Evolutionary conservation across 208 protist genomes (phyloP).

Genomic region (Trichomonas vaginalis): DNA sequence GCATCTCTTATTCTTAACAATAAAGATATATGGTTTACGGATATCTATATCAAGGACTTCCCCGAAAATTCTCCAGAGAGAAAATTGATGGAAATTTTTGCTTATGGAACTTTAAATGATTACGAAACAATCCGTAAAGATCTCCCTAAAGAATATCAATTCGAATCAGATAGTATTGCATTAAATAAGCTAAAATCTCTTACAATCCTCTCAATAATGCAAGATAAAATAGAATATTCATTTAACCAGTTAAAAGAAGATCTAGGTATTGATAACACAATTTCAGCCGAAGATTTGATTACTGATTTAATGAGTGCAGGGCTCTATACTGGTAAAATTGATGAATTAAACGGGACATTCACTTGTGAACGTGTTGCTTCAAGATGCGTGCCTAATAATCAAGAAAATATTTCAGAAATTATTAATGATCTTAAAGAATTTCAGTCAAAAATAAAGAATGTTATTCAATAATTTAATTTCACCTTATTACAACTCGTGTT

Average conservation of each 20-base stretch:
- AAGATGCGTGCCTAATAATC: background rate
- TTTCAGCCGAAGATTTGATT: background rate
- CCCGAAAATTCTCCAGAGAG: background rate
- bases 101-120: background rate
- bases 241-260: background rate
- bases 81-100: background rate
- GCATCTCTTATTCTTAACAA: background rate
- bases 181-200: background rate
- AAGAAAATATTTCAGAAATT: background rate
- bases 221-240: background rate
- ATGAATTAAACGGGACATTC: background rate
- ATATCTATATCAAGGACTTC: background rate
- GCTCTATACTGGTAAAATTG: background rate
- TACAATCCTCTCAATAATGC: background rate
- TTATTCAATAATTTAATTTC: no score
- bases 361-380: background rate
- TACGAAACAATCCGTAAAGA: background rate
- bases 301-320: background rate
- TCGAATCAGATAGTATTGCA: background rate
- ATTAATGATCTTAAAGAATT: background rate
- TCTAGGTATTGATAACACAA: background rate
- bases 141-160: background rate
- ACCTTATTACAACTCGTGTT: no score
- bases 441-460: no score
- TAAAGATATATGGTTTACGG: background rate